Evolutionary conservation across 2,329 filamentous ascomycete species (phyloP).

Genomic region (Claviceps capensis): DNA sequence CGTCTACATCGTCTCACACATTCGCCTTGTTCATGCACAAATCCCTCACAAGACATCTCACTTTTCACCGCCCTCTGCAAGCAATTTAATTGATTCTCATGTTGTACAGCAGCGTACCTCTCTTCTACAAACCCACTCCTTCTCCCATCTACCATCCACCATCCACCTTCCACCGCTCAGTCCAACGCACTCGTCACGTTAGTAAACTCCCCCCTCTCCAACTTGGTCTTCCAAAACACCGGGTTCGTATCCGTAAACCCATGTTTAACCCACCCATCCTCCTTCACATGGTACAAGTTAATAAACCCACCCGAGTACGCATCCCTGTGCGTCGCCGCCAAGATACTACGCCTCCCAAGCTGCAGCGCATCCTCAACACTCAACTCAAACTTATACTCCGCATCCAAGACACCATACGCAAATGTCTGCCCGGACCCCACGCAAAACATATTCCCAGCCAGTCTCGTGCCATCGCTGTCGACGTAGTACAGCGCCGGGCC

Average conservation of each 20-base stretch:
- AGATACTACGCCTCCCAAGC: conserved; percentile 79
- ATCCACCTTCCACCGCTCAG: conserved; percentile 4
- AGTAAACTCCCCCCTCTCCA: conserved; percentile 96
- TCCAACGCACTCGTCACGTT: conserved; percentile 74
- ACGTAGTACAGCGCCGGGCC: conserved; percentile 98
- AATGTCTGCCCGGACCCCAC: conserved; percentile 98
- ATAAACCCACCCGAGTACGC: conserved; percentile 98
- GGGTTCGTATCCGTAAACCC: conserved; percentile 97
- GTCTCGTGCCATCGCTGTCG: conserved; percentile 79
- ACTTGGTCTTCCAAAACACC: conserved; percentile 99
- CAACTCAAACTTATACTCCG: conserved; percentile 86
- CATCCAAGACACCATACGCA: conserved; percentile 93
- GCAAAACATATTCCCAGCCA: conserved; percentile 92
- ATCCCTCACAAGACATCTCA: not conserved
- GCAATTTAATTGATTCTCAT: too few species aligned
- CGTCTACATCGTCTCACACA: too few species aligned
- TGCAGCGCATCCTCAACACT: conserved; percentile 78
- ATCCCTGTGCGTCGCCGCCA: conserved; percentile 92
- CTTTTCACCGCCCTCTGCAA: not conserved
- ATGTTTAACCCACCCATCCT: conserved; percentile 97
- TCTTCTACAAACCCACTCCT: not conserved
- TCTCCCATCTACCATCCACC: too few species aligned
- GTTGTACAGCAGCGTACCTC: not conserved
- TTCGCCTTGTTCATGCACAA: not conserved
- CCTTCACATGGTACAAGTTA: conserved; percentile 98